Evolutionary conservation across 2,329 filamentous ascomycete genomes (phyloP), one percentile per base, ranked within the genome.

Genomic region (Pseudogymnoascus pannorum): DNA sequence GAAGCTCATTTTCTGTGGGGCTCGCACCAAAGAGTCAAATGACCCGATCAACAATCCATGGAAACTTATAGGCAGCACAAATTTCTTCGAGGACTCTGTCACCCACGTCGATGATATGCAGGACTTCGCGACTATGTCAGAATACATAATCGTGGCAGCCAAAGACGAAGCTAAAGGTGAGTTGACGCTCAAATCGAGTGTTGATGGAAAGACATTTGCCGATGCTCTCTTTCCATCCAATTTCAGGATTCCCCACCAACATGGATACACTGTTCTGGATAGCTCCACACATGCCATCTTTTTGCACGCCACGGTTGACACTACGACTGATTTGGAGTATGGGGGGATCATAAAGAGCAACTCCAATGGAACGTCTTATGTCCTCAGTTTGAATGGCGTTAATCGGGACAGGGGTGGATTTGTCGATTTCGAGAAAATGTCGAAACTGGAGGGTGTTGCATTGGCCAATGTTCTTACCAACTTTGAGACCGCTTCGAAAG

Each of bases 321-420:
- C 81, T 40, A 77, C 78, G 3, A 72, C 79, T 58, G 87, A 85
- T 16, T 84, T 82, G 58, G 84, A 88, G 63, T 92, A 89, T 68
- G 94, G 94, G 36, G 88, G 88, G 22, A 91, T 99, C 68, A 85
- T 99, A 75, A 99, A 97, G 83, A 97, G 92, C 71, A 99, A 99
- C 77, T 97, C 92, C 69, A 97, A 99, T 71, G 94, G 94, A 60
- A 99, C 94, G 0, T 94, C 89, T 1, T 99, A 97, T 70, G 90
- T 96, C 11, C 78, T 96, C 66, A 95, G 90, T 73, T 80, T 94
- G 22, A 79, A 84, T 57, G 85, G 84, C 18, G 91, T 97, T 71
- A 97, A 97, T 74, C 84, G 91, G 67, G 86, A 97, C 71, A 77
- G 81, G 11, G 68, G 73, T 1, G 92, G 87, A 44, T 97, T 87